Percentiles rank a stretch among this genome's conserved stretches.
Conservation (phyloP, 352 stramenopile species). For the Globisporangium polare region DNA sequence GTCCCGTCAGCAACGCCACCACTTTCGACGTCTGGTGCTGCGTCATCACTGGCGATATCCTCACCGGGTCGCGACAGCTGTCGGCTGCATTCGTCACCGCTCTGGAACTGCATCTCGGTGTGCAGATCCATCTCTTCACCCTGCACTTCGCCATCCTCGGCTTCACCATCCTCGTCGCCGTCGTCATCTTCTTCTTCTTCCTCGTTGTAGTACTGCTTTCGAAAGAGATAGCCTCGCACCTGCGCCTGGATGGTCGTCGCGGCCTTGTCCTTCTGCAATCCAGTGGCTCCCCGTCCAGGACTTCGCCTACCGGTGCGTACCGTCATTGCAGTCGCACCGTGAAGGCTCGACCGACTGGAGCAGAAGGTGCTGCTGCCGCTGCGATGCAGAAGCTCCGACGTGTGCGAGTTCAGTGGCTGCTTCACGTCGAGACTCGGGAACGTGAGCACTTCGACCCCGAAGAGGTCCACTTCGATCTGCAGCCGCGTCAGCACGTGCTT, state of each 20-base stretch:
- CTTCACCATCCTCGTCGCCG: not conserved
- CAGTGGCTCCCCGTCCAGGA: not conserved
- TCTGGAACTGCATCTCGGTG: constrained; percentile 14
- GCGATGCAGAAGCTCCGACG: not conserved
- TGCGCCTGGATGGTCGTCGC: constrained; percentile 12
- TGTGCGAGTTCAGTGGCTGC: constrained; percentile 13
- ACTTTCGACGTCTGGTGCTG: not conserved
- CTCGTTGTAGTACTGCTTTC: constrained; percentile 13
- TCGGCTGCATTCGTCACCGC: not conserved
- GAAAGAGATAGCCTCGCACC: constrained; percentile 16
- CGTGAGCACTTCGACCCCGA: constrained; percentile 45
- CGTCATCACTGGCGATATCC: not conserved
- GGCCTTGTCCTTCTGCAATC: not conserved
- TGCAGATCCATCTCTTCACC: constrained; percentile 2
- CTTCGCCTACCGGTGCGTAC: not conserved
- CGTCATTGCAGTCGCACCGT: not conserved
- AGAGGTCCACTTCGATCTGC: constrained; percentile 54
- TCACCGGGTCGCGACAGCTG: not conserved
- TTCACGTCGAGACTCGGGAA: constrained; percentile 41
- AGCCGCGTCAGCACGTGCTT: constrained; percentile 33
- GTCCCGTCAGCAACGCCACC: not conserved
- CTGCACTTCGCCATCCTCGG: not conserved
- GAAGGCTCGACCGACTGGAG: not conserved
- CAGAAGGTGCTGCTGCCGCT: not conserved
- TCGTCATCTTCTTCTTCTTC: constrained; percentile 1